Conservation (phyloP, 345 rosid genomes). For the Camelina hispida region DNA sequence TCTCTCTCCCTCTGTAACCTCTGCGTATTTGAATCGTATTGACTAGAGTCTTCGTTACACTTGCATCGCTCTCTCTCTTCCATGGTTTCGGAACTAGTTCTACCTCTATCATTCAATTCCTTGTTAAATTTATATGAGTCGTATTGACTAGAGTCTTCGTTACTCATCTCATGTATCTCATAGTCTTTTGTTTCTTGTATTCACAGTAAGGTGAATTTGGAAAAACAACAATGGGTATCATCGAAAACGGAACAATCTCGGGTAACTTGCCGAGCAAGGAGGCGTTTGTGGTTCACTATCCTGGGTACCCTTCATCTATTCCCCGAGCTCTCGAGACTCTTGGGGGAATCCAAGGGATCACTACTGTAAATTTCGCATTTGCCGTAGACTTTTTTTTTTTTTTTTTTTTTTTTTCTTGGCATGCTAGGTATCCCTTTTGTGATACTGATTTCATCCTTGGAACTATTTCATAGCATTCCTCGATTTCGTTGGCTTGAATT, state of each 20-base stretch:
- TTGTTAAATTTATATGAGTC: too few species aligned
- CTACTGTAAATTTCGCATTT: slow-evolving; percentile 47
- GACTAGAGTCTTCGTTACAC: slow-evolving; percentile 20
- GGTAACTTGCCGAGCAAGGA: slow-evolving; percentile 68
- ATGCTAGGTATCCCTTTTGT: neutral
- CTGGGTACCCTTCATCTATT: slow-evolving; percentile 82
- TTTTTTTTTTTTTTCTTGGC: neutral
- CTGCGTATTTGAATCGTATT: slow-evolving; percentile 20
- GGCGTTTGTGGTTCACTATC: slow-evolving; percentile 73
- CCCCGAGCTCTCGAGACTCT: slow-evolving; percentile 80
- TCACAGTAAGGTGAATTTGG: slow-evolving; percentile 14
- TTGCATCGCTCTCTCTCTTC: neutral
- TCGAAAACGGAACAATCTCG: slow-evolving; percentile 65
- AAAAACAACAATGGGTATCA: slow-evolving; percentile 63
- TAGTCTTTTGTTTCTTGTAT: slow-evolving; percentile 14
- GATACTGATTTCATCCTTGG: neutral
- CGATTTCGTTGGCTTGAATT: slow-evolving; percentile 2
- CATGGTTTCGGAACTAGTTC: slow-evolving; percentile 15
- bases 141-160: too few species aligned
- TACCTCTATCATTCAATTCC: slow-evolving; percentile 9
- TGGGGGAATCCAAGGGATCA: slow-evolving; percentile 76
- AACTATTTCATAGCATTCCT: neutral
- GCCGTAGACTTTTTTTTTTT: neutral
- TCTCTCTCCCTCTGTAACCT: neutral
- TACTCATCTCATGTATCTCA: neutral